Conservation (phyloP, 2,329 filamentous ascomycete species). For the Phialophora verrucosa region DNA sequence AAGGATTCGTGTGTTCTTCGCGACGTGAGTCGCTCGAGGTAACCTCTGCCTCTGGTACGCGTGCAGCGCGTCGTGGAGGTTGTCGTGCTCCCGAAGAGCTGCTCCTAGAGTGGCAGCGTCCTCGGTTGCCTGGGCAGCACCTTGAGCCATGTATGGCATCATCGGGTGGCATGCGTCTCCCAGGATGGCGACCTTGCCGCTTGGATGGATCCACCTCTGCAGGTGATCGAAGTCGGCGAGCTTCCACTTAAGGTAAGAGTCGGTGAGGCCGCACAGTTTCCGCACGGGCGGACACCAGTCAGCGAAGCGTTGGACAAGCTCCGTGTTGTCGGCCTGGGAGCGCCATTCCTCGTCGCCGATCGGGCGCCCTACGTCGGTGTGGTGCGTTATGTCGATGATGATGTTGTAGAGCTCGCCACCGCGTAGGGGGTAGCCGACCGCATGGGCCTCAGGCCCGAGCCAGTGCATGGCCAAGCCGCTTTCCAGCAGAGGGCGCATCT, state of each 20-base stretch:
- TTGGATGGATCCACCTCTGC: slow-evolving; percentile 42
- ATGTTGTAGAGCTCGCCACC: slow-evolving; percentile 44
- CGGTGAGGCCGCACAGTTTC: slow-evolving; percentile 41
- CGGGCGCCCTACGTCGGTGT: slow-evolving; percentile 32
- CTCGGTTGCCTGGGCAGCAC: slow-evolving; percentile 53
- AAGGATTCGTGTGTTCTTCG: slow-evolving; percentile 42
- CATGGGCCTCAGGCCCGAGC: slow-evolving; percentile 44
- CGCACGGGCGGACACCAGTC: slow-evolving; percentile 43
- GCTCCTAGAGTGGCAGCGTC: slow-evolving; percentile 44
- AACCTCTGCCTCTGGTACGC: slow-evolving; percentile 54
- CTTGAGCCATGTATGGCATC: slow-evolving; percentile 53
- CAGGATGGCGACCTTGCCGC: slow-evolving; percentile 46
- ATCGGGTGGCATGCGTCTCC: slow-evolving; percentile 55
- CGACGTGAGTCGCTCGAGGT: slow-evolving; percentile 39
- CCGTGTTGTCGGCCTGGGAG: slow-evolving; percentile 39
- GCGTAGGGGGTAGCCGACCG: slow-evolving; percentile 43
- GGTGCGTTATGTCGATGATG: slow-evolving; percentile 42
- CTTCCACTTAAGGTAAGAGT: slow-evolving; percentile 38
- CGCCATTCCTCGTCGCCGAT: slow-evolving; percentile 42
- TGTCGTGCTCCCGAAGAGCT: slow-evolving; percentile 22
- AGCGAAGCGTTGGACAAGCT: slow-evolving; percentile 41
- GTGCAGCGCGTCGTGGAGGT: slow-evolving; percentile 23
- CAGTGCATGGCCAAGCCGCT: slow-evolving; percentile 42
- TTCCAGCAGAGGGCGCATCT: slow-evolving; percentile 40
- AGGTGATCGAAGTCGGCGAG: slow-evolving; percentile 40